Percentiles rank a stretch among this genome's conserved stretches.
Conservation (phyloP, 2,329 filamentous ascomycete species). For the Cryphonectria nitschkei region DNA sequence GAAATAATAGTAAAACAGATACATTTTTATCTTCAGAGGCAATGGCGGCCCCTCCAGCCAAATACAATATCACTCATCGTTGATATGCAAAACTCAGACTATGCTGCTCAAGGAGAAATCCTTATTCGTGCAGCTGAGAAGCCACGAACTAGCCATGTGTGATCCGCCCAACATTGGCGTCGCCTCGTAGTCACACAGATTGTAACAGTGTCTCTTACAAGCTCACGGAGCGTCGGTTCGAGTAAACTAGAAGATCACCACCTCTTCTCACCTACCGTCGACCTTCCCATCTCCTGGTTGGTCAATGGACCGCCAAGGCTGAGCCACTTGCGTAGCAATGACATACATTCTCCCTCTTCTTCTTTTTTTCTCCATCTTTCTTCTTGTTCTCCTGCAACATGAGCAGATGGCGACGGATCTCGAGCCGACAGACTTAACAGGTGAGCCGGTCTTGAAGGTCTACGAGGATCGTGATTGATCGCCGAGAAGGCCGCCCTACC, state of each 20-base stretch:
- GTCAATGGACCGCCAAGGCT: neutral
- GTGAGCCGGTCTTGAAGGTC: neutral
- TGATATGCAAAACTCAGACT: neutral
- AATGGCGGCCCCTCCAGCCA: neutral
- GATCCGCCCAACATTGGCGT: neutral
- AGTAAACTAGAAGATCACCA: neutral
- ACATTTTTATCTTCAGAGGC: neutral
- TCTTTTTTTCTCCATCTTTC: too few species aligned
- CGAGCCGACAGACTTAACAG: neutral
- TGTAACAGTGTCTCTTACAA: too few species aligned
- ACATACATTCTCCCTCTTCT: neutral
- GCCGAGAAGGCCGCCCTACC: neutral
- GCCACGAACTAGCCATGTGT: neutral
- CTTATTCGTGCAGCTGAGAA: neutral
- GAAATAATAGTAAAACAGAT: neutral
- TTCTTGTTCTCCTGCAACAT: neutral
- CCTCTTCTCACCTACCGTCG: neutral
- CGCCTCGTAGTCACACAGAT: neutral
- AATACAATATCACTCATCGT: neutral
- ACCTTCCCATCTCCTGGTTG: neutral
- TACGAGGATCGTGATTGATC: neutral
- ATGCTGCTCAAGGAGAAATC: neutral
- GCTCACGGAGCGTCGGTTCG: neutral
- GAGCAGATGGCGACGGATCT: neutral
- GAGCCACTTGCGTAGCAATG: neutral